A percentile compares a stretch with the other conserved stretches of the same genome.
These are phyloP conservation scores for Aspergillus sclerotioniger DNA, from an alignment of 495 filamentous ascomycete genomes.

Conservation along the genomic window DNA sequence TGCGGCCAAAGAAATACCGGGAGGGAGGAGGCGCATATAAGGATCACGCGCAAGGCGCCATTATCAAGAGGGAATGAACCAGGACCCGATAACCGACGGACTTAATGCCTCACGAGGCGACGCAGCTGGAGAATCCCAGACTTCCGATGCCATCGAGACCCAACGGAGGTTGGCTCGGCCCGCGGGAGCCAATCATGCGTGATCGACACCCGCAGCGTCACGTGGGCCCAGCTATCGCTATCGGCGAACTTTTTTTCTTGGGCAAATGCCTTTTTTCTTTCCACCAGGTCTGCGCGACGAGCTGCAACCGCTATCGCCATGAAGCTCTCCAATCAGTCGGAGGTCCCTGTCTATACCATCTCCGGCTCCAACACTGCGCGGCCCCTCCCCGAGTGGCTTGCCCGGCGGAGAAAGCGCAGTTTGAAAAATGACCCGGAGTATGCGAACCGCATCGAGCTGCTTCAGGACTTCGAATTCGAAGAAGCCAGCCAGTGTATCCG, in stretches of 20 bases:
- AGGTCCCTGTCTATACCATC: constrained; percentile 94
- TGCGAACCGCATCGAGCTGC: constrained; percentile 86
- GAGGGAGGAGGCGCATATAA: neutral
- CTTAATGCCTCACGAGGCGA: constrained; percentile 4
- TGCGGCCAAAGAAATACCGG: neutral
- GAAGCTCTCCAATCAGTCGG: constrained; percentile 85
- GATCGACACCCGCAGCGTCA: constrained; percentile 13
- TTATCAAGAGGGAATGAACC: neutral
- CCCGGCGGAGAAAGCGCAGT: constrained; percentile 85
- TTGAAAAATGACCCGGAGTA: constrained; percentile 92
- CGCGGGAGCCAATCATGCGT: constrained; percentile 21
- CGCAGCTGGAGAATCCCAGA: constrained; percentile 11
- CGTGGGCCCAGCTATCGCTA: constrained; percentile 24
- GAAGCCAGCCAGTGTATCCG: constrained; percentile 93
- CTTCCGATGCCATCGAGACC: constrained; percentile 15
- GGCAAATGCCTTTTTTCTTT: neutral
- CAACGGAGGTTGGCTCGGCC: constrained; percentile 24
- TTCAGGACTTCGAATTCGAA: constrained; percentile 98
- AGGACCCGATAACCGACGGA: constrained; percentile 1
- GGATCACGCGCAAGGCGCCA: neutral
- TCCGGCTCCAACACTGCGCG: constrained; percentile 87
- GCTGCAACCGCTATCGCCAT: constrained; percentile 43
- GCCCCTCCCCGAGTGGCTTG: constrained; percentile 92
- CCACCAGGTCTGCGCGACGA: neutral
- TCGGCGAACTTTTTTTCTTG: constrained; percentile 19